These are phyloP conservation scores for Saccharomyces paradoxus DNA, from an alignment of 805 yeast species.

Conservation along the genomic window DNA sequence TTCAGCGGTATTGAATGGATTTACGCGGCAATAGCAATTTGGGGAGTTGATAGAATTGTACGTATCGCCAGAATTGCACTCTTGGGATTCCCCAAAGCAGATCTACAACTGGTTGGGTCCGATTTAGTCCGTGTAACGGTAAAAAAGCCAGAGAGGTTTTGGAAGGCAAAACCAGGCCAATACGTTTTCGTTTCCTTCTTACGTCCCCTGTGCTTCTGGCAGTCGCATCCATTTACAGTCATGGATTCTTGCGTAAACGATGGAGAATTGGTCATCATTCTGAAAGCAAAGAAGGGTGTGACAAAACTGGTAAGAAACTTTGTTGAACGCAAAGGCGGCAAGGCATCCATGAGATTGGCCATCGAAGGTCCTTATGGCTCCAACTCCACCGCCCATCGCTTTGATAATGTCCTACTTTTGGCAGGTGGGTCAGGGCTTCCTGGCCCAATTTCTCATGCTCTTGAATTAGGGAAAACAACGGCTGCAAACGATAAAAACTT, in stretches of 20 bases:
- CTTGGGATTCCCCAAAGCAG: constrained; percentile 18
- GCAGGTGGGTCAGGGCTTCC: constrained; percentile 78
- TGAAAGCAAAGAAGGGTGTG: constrained; percentile 43
- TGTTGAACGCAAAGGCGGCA: constrained; percentile 22
- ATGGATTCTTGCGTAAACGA: constrained; percentile 30
- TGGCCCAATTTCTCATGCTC: constrained; percentile 44
- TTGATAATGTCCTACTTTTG: constrained; percentile 47
- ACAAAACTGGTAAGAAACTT: constrained; percentile 31
- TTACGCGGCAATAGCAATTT: constrained; percentile 31
- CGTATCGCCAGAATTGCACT: constrained; percentile 29
- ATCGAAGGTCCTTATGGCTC: constrained; percentile 71
- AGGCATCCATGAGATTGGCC: constrained; percentile 29
- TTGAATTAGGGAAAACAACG: constrained; percentile 24
- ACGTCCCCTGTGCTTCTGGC: constrained; percentile 42
- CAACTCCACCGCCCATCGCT: constrained; percentile 39
- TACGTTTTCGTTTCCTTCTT: constrained; percentile 41
- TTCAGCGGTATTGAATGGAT: constrained; percentile 38
- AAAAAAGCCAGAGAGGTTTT: constrained; percentile 11
- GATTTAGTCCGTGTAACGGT: constrained; percentile 16
- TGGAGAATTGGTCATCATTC: constrained; percentile 33
- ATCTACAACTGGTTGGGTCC: constrained; percentile 11
- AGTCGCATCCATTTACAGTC: constrained; percentile 51
- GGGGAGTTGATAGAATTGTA: constrained; percentile 36
- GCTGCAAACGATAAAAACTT: constrained; percentile 2
- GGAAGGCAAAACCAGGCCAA: constrained; percentile 39